phyloP scores from a whole-genome alignment of 2,329 filamentous ascomycete species.

The Talaromyces funiculosus region DNA sequence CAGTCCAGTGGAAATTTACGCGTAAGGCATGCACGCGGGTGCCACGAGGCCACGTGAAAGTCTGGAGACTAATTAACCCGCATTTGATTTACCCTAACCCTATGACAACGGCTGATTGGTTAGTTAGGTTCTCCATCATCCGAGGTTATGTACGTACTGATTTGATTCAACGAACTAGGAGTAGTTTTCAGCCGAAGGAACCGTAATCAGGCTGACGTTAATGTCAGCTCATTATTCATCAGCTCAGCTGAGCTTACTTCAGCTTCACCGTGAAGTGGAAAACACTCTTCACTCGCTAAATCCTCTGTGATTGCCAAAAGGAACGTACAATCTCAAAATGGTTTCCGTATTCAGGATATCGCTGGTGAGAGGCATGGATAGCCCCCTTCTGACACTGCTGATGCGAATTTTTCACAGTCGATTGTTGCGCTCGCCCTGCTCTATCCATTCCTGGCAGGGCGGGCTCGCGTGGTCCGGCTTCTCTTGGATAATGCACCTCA shows the following conservation, averaged over 20 bases:
- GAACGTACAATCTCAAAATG: background rate
- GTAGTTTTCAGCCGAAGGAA: background rate
- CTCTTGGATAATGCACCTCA: conserved; percentile 15
- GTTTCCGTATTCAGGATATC: background rate
- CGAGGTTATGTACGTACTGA: background rate
- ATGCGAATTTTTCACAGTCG: background rate
- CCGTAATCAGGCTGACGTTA: too few relatives aligned
- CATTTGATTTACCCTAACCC: background rate
- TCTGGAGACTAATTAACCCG: background rate
- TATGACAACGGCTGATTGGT: background rate
- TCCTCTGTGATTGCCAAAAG: background rate
- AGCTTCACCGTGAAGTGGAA: background rate
- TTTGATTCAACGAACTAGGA: background rate
- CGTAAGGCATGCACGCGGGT: background rate
- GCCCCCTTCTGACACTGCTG: background rate
- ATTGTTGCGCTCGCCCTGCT: background rate
- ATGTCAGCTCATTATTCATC: background rate
- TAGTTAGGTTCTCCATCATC: too few relatives aligned
- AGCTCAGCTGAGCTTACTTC: background rate
- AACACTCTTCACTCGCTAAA: background rate
- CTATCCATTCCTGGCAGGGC: background rate
- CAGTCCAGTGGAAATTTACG: background rate
- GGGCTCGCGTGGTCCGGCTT: conserved; percentile 2
- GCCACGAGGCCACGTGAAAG: background rate
- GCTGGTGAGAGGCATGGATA: background rate